Evolutionary conservation across 805 yeast genomes (phyloP), one percentile per base, ranked within the genome.

Genomic region (Hermanozyma aechmeae): DNA sequence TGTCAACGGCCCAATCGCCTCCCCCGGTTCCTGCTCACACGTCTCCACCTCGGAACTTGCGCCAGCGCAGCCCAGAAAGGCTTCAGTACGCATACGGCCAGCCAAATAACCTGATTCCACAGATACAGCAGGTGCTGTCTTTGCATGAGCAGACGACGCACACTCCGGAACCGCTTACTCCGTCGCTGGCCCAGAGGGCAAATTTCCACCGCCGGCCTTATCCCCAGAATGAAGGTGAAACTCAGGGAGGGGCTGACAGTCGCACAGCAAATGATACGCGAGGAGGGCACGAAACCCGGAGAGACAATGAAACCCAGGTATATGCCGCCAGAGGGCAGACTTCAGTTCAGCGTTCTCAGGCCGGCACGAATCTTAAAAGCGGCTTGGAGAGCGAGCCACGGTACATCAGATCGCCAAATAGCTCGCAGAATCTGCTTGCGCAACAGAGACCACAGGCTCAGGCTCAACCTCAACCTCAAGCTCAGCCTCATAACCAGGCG

Each of bases 351-450:
- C 23, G 23, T 4, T n/a, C 19, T 11, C 23, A 13, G 14, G 39
- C 32, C 9, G 12, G 27, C 12, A 13, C 24, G 16, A 31, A 26
- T n/a, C 25, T 30, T 35, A 31, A 31, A 13, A 6, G 32, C 18
- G 24, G 19, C 6, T 27, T 27, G 12, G 29, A 17, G 12, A 18
- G 16, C 25, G 50, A 44, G 36, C 63, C 62, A 13, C 45, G 50
- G 27, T 52, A 46, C 25, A 58, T 59, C 13, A 37, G 49, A 14
- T 48, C 58, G 7, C 65, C 61, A 9, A 50, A 48, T 38, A 34
- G 42, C 19, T 40, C 52, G 2, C 61, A 52, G 30, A 53, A 53
- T 27, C 50, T 47, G 24, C 23, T 28, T 13, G n/a, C n/a, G n/a
- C n/a, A n/a, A n/a, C n/a, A 10, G 20, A 7, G 20, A 7, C 10